Base-by-base conservation (phyloP, 345 rosid genomes). In the Gossypium longicalyx region DNA sequence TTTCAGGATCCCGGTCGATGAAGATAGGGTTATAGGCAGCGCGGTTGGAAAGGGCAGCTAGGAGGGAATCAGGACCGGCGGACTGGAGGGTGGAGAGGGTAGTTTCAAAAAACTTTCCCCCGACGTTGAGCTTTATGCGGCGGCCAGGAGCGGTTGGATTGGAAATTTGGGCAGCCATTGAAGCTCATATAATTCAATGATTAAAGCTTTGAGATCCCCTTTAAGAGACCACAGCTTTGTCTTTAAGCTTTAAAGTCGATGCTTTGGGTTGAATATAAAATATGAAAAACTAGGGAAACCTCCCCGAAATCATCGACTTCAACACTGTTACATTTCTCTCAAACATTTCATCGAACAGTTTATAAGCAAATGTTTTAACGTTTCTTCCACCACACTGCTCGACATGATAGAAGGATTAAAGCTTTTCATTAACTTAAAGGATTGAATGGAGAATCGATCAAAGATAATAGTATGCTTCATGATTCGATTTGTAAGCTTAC, bases 1-100 rank as follows among this genome's bases (percentile, higher is more conserved):
- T 82, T 61, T 93, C 94, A 11, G 99, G 97, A 74, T 95, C 99
- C 2, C 99, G 98, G 81, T 95, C 99, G 57, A 93, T 87, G 82
- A 94, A 94, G 44, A 93, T 80, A 0, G 97, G 90, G 15, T 19
- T 44, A 12, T 81, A 79, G 20, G 81, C 87, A 48, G 87, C 62
- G 9, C 88, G 88, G 74, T 53, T 80, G 38, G 96, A 89, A n/a
- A 95, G 93, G 64, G 88, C 89, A 17, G 84, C 82, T 2, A 95
- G 87, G 64, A 95, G 91, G 22, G 98, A 93, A 78, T 95, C 97
- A 11, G 92, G 87, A 27, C 94, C 94, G 41, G 88, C 85, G 19
- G 94, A 86, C 71, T 83, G 90, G 58, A 95, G 90, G 6, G 98
- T 95, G 15, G 90, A 75, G n/a, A 83, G 44, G 56, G 92, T 90